These are phyloP conservation scores for Brettanomyces nanus DNA, from an alignment of 805 yeast species.

Conservation along the genomic window DNA sequence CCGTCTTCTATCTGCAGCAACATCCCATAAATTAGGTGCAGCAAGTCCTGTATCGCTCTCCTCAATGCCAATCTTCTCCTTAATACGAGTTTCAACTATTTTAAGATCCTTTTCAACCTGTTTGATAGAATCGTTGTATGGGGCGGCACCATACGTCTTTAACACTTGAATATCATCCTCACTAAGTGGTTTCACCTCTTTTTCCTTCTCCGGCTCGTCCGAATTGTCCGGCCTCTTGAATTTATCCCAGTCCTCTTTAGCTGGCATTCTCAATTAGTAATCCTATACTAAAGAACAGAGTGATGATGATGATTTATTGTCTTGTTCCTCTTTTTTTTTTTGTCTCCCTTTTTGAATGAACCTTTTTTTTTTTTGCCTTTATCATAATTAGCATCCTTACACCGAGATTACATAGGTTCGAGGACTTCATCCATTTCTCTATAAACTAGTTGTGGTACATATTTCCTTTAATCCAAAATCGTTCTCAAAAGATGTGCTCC, in stretches of 20 bases:
- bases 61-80: conserved; percentile 88
- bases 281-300: no score
- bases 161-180: conserved; percentile 97
- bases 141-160: conserved; percentile 96
- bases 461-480: background rate
- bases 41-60: conserved; percentile 98
- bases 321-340: no score
- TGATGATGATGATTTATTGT: no score
- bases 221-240: conserved; percentile 79
- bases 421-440: no score
- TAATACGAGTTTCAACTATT: conserved; percentile 76
- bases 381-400: background rate
- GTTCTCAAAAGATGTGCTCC: conserved; percentile 51
- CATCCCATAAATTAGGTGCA: conserved; percentile 96
- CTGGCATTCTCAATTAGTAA: conserved; percentile 61
- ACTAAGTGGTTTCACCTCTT: conserved; percentile 74
- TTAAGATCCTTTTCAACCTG: conserved; percentile 80
- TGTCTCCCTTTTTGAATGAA: no score
- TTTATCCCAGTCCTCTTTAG: conserved; percentile 98
- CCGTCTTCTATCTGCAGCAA: conserved; percentile 89
- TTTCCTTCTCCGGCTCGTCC: conserved; percentile 49
- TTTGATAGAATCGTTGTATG: conserved; percentile 78
- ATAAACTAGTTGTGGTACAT: no score
- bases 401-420: background rate
- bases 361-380: no score